Evolutionary conservation across 2,329 filamentous ascomycete genomes (phyloP), one percentile per base, ranked within the genome.

Genomic region (Aspergillus sp.): DNA sequence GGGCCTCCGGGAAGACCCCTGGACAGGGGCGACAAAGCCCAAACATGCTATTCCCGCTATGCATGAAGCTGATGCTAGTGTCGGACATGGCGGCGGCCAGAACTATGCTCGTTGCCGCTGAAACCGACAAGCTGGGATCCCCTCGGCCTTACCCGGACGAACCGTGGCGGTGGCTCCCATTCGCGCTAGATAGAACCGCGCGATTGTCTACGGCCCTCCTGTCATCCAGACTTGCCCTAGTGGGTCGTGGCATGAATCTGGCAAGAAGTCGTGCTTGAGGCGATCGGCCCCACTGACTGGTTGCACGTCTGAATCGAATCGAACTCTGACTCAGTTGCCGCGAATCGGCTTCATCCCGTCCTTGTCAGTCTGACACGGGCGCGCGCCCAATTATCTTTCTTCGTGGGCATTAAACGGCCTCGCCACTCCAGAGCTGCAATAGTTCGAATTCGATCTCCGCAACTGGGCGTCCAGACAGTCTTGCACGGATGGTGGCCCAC

Each of bases 381-480:
- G 44, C 63, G 5, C 42, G 44, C 63, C 52, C 2, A 55, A 8
- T 58, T 53, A 48, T 44, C 36, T 8, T 47, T 61, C 49, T 56
- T 54, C 52, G 54, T 57, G 59, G 61, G 60, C 64, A 36, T 13
- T 36, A 36, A 27, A 60, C 60, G 17, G 66, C 64, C 42, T 66
- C 66, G 10, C 67, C 66, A 48, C 64, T 69, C 71, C 72, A 77
- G 23, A 71, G 63, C 55, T 67, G 66, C 58, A 77, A 61, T 56
- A 76, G 58, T 53, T 76, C 69, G 59, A 71, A 72, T 56, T 77
- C 74, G 30, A 75, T 66, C 54, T 75, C 73, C 19, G 66, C 59
- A 47, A 64, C 63, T 15, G 70, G 67, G 21, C 73, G 70, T 30
- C 66, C 63, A 6, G 70, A 71, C n/a, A 77, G 57, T n/a, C 62